A percentile compares a stretch with the other conserved stretches of the same genome.
These are phyloP conservation scores for Magnolia changhungtana DNA, from an alignment of 164 flowering plant genomes.

Conservation along the genomic window DNA sequence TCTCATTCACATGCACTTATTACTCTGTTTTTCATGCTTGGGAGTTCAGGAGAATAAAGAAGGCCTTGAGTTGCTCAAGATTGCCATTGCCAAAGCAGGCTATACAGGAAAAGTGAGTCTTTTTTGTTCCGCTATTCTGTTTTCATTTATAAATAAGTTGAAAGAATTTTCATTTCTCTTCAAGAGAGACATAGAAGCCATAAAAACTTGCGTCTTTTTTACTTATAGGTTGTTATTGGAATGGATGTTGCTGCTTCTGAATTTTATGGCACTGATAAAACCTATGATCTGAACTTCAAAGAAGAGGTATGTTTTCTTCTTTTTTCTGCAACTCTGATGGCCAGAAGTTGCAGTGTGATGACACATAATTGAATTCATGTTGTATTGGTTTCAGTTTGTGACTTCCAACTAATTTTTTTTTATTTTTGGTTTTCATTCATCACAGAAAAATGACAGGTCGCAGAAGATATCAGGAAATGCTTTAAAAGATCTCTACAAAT, in stretches of 20 bases:
- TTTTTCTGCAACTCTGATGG: neutral
- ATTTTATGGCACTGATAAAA: conserved; percentile 29
- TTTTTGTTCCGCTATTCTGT: neutral
- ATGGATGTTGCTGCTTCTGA: conserved; percentile 42
- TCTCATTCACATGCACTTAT: neutral
- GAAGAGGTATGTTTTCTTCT: conserved; percentile 23
- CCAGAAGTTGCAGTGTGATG: neutral
- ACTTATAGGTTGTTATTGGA: conserved; percentile 29
- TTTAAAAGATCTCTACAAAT: conserved; percentile 34
- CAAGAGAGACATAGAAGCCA: neutral
- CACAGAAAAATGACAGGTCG: conserved; percentile 33
- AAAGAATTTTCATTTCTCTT: neutral
- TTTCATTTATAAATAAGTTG: neutral
- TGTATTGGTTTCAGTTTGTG: neutral
- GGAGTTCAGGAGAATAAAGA: conserved; percentile 40
- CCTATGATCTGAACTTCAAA: conserved; percentile 35
- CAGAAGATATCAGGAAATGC: conserved; percentile 32
- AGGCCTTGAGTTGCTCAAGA: conserved; percentile 40
- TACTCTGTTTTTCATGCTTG: neutral
- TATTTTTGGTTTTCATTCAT: neutral
- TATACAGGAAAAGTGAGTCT: conserved; percentile 32
- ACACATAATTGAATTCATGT: neutral
- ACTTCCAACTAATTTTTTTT: neutral
- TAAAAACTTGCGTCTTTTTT: neutral
- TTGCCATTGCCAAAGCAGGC: conserved; percentile 42